Evolutionary conservation across 495 filamentous ascomycete genomes (phyloP), one percentile per base, ranked within the genome.

Genomic region (Daldinia caldariorum): DNA sequence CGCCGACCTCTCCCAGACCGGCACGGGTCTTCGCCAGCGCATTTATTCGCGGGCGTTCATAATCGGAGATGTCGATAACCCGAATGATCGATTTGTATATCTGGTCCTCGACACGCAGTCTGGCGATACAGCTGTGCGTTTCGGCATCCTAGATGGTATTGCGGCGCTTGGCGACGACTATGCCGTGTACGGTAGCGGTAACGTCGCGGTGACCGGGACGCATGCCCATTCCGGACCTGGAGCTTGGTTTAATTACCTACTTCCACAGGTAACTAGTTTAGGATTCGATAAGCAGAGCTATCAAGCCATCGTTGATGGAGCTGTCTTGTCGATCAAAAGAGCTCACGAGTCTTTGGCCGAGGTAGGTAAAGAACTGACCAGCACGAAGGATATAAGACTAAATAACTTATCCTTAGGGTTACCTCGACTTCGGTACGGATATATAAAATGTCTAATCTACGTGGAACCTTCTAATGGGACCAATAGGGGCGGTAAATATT

Each of bases 221-320:
- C 95, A 99, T 76, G 92, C 90, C 3, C 95, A 99, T 78, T 91
- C 93, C 35, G 94, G 93, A 0, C 94, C 94, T 16, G 95, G 93
- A 0, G 95, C 91, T 35, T 98, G 93, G 94, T 87, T 95, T 73
- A 99, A 99, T 73, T 99, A 99, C 76, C 86, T 99, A 14, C 85
- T 99, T 9, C 94, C 94, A 4, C 95, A 97, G 76, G 88, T 99
- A 67, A 97, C 95, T 0, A 93, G 90, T 63, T 82, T 88, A 49
- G 95, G 95, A 0, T 97, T 97, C 64, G 85, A 93, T 78, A 87
- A 87, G 76, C 92, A 96, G 76, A 92, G 90, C 69, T 97, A 97
- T 71, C 88, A 92, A 71, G 94, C 95, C 22, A 91, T 97, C 66
- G 93, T 99, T 1, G 89, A 97, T 63, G 94, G 95, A 1, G 87